Evolutionary conservation across 2,329 filamentous ascomycete species (phyloP), one percentile per base, ranked within the genome.

Genomic region (Fusarium caatingaense): DNA sequence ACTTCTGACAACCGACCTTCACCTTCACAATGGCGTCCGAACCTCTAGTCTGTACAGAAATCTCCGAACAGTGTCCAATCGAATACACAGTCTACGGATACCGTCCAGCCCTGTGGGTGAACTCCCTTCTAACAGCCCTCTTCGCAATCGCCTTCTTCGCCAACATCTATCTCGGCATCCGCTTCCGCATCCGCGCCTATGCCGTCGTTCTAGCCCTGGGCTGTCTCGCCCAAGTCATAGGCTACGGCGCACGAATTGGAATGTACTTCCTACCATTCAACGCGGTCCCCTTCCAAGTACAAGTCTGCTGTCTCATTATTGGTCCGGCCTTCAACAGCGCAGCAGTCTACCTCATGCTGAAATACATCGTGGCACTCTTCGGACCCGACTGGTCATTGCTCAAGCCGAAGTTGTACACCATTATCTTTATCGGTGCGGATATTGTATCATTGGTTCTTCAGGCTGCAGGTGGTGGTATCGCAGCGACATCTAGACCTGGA

Each of bases 311-410:
- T 6, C 51, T 64, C 0, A 64, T 64, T 1, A 64, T 64, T 18
- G 61, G 60, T 1, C 61, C 61, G 10, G 61, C 61, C 4, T 64
- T 64, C 16, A 64, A 64, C 16, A 64, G 40, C 16, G 61, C 61
- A 5, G 61, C 60, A 23, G n/a, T 64, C 11, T 64, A 64, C 12
- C 51, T 64, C 6, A 64, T 64, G 60, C 40, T 64, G 0, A 64
- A 64, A 10, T 28, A 64, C 11, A 50, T 64, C 3, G 61, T 64
- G 10, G 10, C 51, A 11, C 21, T 64, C 1, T 64, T 64, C 18
- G 61, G 60, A 4, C 5, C 60, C 3, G n/a, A 46, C 4, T 64
- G 60, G 60, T 64, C 61, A 2, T 8, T 64, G 3, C 7, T 64
- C 8, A 28, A 64, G 12, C 61, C 61, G 11, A 64, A 59, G n/a